These are phyloP conservation scores for Mycena sanguinolenta DNA, from an alignment of 768 basidiomycete species.

Conservation along the genomic window DNA sequence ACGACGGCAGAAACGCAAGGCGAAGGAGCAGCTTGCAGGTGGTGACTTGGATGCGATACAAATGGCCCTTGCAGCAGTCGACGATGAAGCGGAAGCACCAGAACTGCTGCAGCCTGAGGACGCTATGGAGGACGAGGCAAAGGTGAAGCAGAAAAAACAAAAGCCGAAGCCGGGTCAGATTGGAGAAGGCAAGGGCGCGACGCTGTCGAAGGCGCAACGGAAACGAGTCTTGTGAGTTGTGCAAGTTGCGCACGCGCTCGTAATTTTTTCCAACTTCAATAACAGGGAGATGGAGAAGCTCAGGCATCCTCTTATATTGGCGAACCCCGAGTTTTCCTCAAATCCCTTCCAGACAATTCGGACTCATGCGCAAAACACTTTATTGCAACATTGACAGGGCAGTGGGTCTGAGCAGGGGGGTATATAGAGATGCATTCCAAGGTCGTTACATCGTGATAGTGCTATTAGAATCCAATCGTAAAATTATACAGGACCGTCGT, in stretches of 20 bases:
- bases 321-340: conserved; percentile 72
- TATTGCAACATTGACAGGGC: conserved; percentile 63
- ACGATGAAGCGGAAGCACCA: conserved; percentile 41
- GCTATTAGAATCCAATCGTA: conserved; percentile 17
- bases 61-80: conserved; percentile 67
- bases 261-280: neutral
- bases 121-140: conserved; percentile 38
- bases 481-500: conserved; percentile 22
- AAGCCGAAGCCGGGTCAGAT: conserved; percentile 65
- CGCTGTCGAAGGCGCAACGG: conserved; percentile 75
- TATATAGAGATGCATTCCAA: conserved; percentile 26
- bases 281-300: conserved; percentile 77
- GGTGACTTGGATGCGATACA: conserved; percentile 63
- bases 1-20: conserved; percentile 78
- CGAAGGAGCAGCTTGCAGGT: conserved; percentile 66
- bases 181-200: conserved; percentile 70
- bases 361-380: conserved; percentile 83
- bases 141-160: conserved; percentile 34
- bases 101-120: conserved; percentile 31
- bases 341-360: conserved; percentile 87
- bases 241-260: conserved; percentile 6
- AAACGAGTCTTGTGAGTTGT: conserved; percentile 73
- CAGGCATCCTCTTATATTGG: conserved; percentile 77
- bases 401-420: conserved; percentile 22
- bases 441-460: conserved; percentile 20